Percentiles rank a stretch among this genome's conserved stretches.
These are phyloP conservation scores for Heliamphora exappendiculata DNA, from an alignment of 148 eudicot genomes.

Conservation along the genomic window DNA sequence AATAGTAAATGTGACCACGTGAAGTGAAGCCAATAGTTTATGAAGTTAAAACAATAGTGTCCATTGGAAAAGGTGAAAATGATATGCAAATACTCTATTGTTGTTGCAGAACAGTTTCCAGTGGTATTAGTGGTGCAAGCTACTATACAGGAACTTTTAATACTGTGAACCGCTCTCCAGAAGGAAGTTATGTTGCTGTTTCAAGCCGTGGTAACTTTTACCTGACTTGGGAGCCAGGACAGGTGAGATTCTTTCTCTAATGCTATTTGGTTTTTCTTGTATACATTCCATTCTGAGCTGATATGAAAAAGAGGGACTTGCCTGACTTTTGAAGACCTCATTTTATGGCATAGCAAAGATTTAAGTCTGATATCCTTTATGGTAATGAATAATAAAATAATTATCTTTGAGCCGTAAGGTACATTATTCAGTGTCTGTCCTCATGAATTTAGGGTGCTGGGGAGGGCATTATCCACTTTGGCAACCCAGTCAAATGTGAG, in stretches of 20 bases:
- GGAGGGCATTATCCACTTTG: no score
- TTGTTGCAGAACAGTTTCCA: conserved; percentile 97
- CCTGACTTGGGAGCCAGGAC: conserved; percentile 98
- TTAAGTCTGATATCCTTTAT: no score
- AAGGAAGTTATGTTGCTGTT: conserved; percentile 96
- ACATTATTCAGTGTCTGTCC: no score
- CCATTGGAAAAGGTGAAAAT: neutral
- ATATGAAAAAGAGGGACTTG: no score
- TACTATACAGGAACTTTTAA: conserved; percentile 96
- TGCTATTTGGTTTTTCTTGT: neutral
- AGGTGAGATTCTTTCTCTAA: conserved; percentile 40
- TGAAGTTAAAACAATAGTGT: neutral
- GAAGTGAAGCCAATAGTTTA: neutral
- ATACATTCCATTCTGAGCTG: no score
- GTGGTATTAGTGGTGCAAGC: conserved; percentile 99
- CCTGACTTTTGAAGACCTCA: no score
- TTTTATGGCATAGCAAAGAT: no score
- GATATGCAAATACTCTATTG: conserved; percentile 19
- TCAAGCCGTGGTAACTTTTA: conserved; percentile 98
- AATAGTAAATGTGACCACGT: neutral
- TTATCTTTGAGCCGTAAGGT: no score
- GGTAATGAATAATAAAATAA: no score
- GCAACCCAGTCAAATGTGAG: no score
- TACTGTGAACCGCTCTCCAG: conserved; percentile 94
- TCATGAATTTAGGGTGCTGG: no score